A percentile compares a stretch with the other conserved stretches of the same genome.
Conservation (phyloP, 352 stramenopile species). For the Phytophthora lateralis region DNA sequence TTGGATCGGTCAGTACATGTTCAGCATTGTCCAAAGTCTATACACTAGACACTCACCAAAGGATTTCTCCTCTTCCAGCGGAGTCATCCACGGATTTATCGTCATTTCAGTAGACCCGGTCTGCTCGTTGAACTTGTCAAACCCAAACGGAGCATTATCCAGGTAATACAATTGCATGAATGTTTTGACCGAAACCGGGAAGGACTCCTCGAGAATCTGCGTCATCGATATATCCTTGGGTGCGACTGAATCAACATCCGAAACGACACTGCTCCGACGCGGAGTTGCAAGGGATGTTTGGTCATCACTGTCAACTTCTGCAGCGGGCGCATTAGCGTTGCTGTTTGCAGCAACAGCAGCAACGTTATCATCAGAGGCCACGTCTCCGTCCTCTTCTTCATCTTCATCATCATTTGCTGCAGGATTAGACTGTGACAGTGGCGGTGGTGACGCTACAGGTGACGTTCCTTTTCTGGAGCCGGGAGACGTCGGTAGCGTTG, state of each 20-base stretch:
- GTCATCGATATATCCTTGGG: constrained; percentile 83
- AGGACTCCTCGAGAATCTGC: constrained; percentile 61
- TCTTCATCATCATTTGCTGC: constrained; percentile 10
- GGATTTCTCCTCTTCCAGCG: constrained; percentile 45
- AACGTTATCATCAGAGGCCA: constrained; percentile 5
- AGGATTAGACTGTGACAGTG: constrained; percentile 4
- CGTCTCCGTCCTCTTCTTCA: constrained; percentile 8
- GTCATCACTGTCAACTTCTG: constrained; percentile 14
- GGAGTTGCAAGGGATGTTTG: constrained; percentile 16
- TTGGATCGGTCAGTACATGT: neutral
- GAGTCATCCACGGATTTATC: constrained; percentile 66
- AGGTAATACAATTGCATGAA: constrained; percentile 78
- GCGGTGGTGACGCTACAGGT: neutral
- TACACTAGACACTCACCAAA: constrained; percentile 34
- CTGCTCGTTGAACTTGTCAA: constrained; percentile 65
- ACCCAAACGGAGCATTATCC: constrained; percentile 70
- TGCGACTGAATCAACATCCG: constrained; percentile 60
- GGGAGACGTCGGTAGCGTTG: constrained; percentile 22
- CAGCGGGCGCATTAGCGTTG: constrained; percentile 1
- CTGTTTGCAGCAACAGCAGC: constrained; percentile 1
- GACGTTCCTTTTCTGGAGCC: constrained; percentile 4
- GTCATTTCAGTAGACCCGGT: constrained; percentile 79
- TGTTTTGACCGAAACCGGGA: constrained; percentile 62
- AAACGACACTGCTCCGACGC: constrained; percentile 53
- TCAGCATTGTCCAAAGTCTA: neutral